A percentile compares a stretch with the other conserved stretches of the same genome.
These are phyloP conservation scores for Clonostachys byssicola DNA, from an alignment of 2,329 filamentous ascomycete species.

Conservation along the genomic window DNA sequence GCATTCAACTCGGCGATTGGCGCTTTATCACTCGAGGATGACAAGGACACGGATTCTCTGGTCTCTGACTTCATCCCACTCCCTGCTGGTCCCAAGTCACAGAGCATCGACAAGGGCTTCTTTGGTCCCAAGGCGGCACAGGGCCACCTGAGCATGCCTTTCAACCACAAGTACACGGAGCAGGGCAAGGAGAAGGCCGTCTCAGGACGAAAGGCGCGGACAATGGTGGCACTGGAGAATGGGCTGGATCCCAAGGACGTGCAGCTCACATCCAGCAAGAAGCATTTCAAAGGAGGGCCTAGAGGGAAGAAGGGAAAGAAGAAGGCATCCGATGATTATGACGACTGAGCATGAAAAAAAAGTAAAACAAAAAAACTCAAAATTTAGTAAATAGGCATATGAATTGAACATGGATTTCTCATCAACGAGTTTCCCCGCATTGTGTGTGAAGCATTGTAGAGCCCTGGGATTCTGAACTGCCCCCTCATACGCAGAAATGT, in stretches of 20 bases:
- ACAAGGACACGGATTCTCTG: constrained; percentile 20
- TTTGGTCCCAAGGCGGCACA: constrained; percentile 64
- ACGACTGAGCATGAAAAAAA: constrained; percentile 10
- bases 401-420: no score
- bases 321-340: constrained; percentile 32
- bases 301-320: constrained; percentile 54
- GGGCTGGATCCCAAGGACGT: constrained; percentile 81
- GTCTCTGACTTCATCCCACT: constrained; percentile 43
- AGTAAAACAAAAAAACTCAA: background rate
- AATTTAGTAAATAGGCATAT: no score
- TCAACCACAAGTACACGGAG: constrained; percentile 84
- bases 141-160: constrained; percentile 72
- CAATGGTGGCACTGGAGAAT: constrained; percentile 78
- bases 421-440: no score
- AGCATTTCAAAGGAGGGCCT: constrained; percentile 84
- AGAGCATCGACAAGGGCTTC: constrained; percentile 81
- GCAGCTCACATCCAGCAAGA: constrained; percentile 66
- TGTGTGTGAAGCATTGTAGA: no score
- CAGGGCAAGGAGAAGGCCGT: constrained; percentile 59
- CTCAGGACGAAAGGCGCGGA: constrained; percentile 76
- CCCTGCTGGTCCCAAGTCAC: constrained; percentile 67
- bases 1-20: constrained; percentile 44
- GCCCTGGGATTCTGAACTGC: no score
- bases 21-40: constrained; percentile 33
- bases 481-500: no score